Percentiles rank a stretch among this genome's conserved stretches.
Conservation (phyloP, 176 grass and related monocot species). For the Zoysia pacifica region DNA sequence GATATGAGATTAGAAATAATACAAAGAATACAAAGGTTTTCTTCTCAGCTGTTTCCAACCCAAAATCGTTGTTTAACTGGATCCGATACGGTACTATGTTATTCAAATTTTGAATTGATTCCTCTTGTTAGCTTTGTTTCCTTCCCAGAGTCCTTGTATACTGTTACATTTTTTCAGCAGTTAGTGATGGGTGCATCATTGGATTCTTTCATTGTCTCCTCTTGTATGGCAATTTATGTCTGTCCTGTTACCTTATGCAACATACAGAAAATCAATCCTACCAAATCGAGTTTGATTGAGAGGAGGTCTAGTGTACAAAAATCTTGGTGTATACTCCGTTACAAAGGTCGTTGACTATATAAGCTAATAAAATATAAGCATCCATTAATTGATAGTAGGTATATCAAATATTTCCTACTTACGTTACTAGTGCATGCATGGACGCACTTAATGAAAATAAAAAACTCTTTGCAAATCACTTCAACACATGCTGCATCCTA, state of each 20-base stretch:
- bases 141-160: background rate
- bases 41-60: background rate
- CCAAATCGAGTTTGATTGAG: background rate
- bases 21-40: background rate
- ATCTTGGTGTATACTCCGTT: background rate
- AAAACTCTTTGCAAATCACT: background rate
- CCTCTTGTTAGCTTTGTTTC: conserved; percentile 1
- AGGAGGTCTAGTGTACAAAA: background rate
- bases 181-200: conserved; percentile 6
- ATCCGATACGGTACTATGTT: background rate
- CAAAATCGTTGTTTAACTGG: background rate
- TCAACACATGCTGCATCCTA: background rate
- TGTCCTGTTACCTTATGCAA: background rate
- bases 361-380: background rate
- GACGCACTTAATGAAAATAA: background rate
- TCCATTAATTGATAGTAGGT: background rate
- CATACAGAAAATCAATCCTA: background rate
- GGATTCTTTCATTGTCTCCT: background rate
- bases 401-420: too few relatives aligned
- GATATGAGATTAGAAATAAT: background rate
- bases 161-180: background rate
- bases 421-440: conserved; percentile 14
- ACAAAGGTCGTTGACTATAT: background rate
- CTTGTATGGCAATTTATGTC: background rate
- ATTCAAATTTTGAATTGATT: background rate